phyloP scores from a whole-genome alignment of 2,329 filamentous ascomycete species.

The Aureobasidium pullulans region DNA sequence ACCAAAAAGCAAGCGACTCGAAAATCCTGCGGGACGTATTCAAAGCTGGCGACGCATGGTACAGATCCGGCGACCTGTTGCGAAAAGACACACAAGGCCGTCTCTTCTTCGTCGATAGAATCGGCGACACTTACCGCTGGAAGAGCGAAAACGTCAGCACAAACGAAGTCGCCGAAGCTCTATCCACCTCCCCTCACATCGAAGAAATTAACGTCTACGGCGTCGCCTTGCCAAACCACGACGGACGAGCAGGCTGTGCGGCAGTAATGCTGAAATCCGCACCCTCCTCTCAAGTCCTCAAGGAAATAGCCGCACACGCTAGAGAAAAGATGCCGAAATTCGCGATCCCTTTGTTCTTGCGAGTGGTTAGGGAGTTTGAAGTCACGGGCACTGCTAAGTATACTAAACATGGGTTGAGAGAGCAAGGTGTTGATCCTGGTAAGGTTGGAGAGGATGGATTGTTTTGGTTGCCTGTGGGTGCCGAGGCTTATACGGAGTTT shows the following conservation, averaged over 20 bases:
- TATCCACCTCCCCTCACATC: constrained; percentile 60
- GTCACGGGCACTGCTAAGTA: constrained; percentile 84
- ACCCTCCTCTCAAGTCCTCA: constrained; percentile 35
- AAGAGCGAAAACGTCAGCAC: constrained; percentile 50
- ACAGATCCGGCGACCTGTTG: constrained; percentile 76
- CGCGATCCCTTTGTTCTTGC: constrained; percentile 70
- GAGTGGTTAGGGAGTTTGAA: constrained; percentile 55
- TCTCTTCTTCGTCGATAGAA: constrained; percentile 73
- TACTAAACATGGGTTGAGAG: constrained; percentile 67
- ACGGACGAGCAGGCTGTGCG: constrained; percentile 76
- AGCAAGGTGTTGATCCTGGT: constrained; percentile 63
- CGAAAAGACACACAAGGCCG: constrained; percentile 63
- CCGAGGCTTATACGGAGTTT: constrained; percentile 59
- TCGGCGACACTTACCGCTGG: constrained; percentile 73
- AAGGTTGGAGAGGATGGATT: constrained; percentile 45
- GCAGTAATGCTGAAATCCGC: constrained; percentile 49
- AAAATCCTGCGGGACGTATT: constrained; percentile 73
- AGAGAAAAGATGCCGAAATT: constrained; percentile 58
- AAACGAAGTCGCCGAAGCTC: constrained; percentile 65
- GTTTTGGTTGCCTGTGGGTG: constrained; percentile 59
- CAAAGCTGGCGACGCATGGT: constrained; percentile 69
- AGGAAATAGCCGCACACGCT: constrained; percentile 56
- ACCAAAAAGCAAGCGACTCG: constrained; percentile 59
- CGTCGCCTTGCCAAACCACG: constrained; percentile 69
- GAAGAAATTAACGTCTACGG: constrained; percentile 83